phyloP scores from a whole-genome alignment of 2,329 filamentous ascomycete genomes.

The Blastomyces emzantsi region DNA sequence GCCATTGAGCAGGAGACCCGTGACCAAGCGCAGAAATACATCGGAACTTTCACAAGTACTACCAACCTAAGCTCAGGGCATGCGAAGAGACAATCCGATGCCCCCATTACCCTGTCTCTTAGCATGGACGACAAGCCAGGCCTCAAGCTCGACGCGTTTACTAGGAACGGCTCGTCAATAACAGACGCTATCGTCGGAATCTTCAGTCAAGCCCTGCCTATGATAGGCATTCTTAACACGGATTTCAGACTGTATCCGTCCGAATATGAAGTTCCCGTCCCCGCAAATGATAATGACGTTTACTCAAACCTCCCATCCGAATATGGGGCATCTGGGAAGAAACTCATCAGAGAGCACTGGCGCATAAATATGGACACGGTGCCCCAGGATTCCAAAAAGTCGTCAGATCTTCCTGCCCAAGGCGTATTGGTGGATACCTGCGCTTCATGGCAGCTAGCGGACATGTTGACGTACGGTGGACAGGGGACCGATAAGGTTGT shows the following conservation, averaged over 20 bases:
- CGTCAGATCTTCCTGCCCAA: constrained; percentile 26
- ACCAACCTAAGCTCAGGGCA: neutral
- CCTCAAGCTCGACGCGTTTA: constrained; percentile 16
- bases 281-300: neutral
- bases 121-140: constrained; percentile 15
- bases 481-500: constrained; percentile 29
- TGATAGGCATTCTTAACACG: constrained; percentile 16
- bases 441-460: constrained; percentile 26
- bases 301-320: constrained; percentile 3
- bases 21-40: constrained; percentile 18
- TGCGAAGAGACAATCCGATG: neutral
- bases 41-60: constrained; percentile 13
- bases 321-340: neutral
- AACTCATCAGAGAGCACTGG: constrained; percentile 19
- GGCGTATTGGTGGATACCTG: constrained; percentile 21
- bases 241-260: constrained; percentile 18
- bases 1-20: constrained; percentile 25
- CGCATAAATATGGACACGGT: constrained; percentile 19
- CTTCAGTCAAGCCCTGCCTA: constrained; percentile 12
- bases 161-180: constrained; percentile 16
- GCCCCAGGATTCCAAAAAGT: constrained; percentile 13
- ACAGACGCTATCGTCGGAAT: constrained; percentile 14
- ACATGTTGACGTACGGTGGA: constrained; percentile 32
- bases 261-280: constrained; percentile 13
- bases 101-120: constrained; percentile 9